phyloP scores from a whole-genome alignment of 1,139 yeast species.

The Yamadazyma dushanensis region DNA sequence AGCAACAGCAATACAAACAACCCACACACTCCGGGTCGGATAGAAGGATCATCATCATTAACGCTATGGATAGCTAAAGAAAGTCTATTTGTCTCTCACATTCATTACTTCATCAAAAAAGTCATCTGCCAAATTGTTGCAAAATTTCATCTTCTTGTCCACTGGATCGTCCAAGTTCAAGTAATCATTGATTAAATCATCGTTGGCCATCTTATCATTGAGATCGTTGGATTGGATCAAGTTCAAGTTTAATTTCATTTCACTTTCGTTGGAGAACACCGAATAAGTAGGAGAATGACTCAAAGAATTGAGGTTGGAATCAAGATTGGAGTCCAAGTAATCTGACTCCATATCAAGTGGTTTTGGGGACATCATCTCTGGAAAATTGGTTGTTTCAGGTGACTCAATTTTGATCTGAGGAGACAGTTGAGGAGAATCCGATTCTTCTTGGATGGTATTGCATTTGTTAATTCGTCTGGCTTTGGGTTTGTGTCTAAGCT shows the following conservation, averaged over 20 bases:
- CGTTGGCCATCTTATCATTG: slow-evolving; percentile 11
- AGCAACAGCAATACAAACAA: too few relatives aligned
- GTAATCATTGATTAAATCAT: slow-evolving; percentile 38
- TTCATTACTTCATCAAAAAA: slow-evolving; percentile 12
- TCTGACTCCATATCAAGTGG: slow-evolving; percentile 7
- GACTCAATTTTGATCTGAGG: too few relatives aligned
- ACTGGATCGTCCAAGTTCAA: slow-evolving; percentile 10
- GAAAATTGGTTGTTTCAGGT: too few relatives aligned
- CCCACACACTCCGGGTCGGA: too few relatives aligned
- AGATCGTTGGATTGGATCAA: slow-evolving; percentile 17
- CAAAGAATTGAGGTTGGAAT: slow-evolving; percentile 19
- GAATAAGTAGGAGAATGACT: slow-evolving; percentile 34
- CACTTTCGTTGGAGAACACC: slow-evolving; percentile 31
- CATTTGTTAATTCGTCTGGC: too few relatives aligned
- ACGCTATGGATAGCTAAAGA: neutral
- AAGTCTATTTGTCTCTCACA: neutral
- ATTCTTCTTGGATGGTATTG: too few relatives aligned
- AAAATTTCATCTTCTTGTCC: slow-evolving; percentile 5
- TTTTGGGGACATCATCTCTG: slow-evolving; percentile 12
- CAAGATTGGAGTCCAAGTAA: slow-evolving; percentile 14
- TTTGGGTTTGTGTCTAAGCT: neutral
- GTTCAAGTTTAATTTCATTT: slow-evolving; percentile 13
- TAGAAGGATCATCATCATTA: too few relatives aligned
- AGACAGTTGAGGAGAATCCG: too few relatives aligned
- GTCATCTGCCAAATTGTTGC: slow-evolving; percentile 7